phyloP scores from a whole-genome alignment of 2,329 filamentous ascomycete species.

The Dryadomyces quercivorus region DNA sequence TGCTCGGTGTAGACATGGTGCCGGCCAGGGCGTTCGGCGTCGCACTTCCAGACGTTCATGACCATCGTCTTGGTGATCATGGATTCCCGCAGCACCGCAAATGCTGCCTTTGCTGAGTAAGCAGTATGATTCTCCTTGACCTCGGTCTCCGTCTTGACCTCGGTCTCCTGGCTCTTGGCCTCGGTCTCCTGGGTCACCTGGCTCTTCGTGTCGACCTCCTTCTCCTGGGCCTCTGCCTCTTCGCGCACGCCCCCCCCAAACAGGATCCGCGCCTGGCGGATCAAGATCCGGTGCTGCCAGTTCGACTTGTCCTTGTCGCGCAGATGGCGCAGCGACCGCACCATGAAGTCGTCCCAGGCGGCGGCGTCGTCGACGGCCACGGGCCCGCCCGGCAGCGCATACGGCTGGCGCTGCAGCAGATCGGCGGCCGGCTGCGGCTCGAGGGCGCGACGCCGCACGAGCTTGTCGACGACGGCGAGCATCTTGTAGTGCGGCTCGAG shows the following conservation, averaged over 20 bases:
- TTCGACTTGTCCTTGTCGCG: constrained; percentile 76
- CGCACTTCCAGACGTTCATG: constrained; percentile 90
- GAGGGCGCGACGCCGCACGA: constrained; percentile 47
- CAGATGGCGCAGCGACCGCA: constrained; percentile 36
- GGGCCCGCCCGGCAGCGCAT: constrained; percentile 29
- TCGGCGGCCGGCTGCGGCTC: constrained; percentile 35
- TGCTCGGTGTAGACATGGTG: constrained; percentile 87
- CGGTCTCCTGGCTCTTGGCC: background rate
- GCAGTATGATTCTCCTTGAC: too few relatives aligned
- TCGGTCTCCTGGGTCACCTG: background rate
- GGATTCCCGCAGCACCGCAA: constrained; percentile 57
- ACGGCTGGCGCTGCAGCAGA: constrained; percentile 44
- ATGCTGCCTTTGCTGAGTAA: constrained; percentile 56
- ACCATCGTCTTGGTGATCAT: constrained; percentile 92
- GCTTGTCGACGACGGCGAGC: constrained; percentile 68
- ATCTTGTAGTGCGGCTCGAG: constrained; percentile 92
- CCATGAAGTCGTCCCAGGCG: constrained; percentile 45
- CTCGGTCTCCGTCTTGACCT: too few relatives aligned
- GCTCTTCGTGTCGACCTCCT: background rate
- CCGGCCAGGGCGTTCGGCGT: constrained; percentile 68
- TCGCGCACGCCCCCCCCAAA: constrained; percentile 23
- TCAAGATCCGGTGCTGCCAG: constrained; percentile 89
- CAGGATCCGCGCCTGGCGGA: constrained; percentile 51
- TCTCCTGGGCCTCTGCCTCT: background rate
- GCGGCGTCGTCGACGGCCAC: constrained; percentile 42